Percentiles rank a stretch among this genome's conserved stretches.
phyloP scores from a whole-genome alignment of 164 flowering plant genomes.

The Taxillus chinensis region DNA sequence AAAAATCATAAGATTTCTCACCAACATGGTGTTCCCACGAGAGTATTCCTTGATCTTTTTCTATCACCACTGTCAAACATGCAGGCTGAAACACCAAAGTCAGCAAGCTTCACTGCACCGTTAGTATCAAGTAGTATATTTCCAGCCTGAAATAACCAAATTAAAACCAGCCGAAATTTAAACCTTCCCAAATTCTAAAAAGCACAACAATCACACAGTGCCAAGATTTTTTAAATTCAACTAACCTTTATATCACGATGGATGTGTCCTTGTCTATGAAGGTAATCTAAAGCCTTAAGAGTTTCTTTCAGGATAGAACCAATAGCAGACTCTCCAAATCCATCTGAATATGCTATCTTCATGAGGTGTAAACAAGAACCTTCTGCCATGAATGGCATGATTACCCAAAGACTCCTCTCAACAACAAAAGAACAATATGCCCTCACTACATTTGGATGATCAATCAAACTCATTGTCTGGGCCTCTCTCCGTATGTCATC shows the following conservation, averaged over 20 bases:
- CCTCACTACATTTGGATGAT: conserved; percentile 81
- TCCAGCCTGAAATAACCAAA: conserved; percentile 64
- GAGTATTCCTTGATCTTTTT: conserved; percentile 88
- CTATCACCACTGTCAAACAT: conserved; percentile 95
- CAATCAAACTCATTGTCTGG: conserved; percentile 94
- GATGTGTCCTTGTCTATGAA: conserved; percentile 93
- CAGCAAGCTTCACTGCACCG: conserved; percentile 88
- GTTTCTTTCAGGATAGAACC: conserved; percentile 81
- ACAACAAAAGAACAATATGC: conserved; percentile 93
- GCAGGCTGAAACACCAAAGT: conserved; percentile 97
- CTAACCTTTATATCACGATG: conserved; percentile 95
- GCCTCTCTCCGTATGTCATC: conserved; percentile 92
- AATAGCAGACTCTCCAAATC: conserved; percentile 87
- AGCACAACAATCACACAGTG: not conserved
- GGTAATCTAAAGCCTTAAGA: conserved; percentile 87
- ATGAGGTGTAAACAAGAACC: conserved; percentile 96
- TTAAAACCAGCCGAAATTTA: not conserved
- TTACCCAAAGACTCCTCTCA: conserved; percentile 82
- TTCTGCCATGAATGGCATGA: conserved; percentile 98
- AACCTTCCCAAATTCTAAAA: not conserved
- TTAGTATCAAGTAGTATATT: conserved; percentile 76
- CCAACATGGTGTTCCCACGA: conserved; percentile 99
- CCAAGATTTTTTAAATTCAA: not conserved
- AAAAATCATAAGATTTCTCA: conserved; percentile 16
- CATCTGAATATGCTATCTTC: conserved; percentile 88